Conservation (phyloP, 345 rosid species). For the Camelina neglecta region DNA sequence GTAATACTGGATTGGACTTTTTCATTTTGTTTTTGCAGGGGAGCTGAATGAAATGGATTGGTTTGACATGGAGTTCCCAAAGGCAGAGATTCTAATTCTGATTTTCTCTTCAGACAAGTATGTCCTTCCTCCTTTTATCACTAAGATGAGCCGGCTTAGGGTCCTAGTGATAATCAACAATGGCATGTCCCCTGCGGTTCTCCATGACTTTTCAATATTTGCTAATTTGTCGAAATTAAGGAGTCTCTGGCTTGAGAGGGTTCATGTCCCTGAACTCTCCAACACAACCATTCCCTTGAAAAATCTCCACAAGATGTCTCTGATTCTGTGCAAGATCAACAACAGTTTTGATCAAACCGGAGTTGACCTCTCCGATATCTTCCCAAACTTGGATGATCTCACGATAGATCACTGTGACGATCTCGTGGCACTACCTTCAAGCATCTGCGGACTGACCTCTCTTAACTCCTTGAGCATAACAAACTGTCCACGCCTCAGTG, state of each 20-base stretch:
- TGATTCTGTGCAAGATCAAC: conserved; percentile 74
- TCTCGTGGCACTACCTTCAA: conserved; percentile 60
- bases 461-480: conserved; percentile 76
- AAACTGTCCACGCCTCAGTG: conserved; percentile 74
- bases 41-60: conserved; percentile 88
- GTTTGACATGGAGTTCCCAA: conserved; percentile 78
- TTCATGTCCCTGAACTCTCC: conserved; percentile 55
- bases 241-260: conserved; percentile 92
- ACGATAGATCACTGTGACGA: conserved; percentile 85
- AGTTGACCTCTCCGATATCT: conserved; percentile 54
- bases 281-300: conserved; percentile 52
- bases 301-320: conserved; percentile 64
- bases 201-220: conserved; percentile 60
- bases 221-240: conserved; percentile 57
- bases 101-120: conserved; percentile 68
- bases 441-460: conserved; percentile 55
- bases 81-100: conserved; percentile 81
- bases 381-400: conserved; percentile 69
- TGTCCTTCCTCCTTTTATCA: conserved; percentile 78
- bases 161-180: conserved; percentile 75
- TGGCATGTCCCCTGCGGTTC: conserved; percentile 56
- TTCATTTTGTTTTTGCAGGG: conserved; percentile 47
- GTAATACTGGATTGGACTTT: conserved; percentile 1
- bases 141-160: conserved; percentile 74
- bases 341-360: conserved; percentile 59